Evolutionary conservation across 371 early-diverging fungal species (phyloP), one percentile per base, ranked within the genome.

Genomic region (Apophysomyces variabilis): DNA sequence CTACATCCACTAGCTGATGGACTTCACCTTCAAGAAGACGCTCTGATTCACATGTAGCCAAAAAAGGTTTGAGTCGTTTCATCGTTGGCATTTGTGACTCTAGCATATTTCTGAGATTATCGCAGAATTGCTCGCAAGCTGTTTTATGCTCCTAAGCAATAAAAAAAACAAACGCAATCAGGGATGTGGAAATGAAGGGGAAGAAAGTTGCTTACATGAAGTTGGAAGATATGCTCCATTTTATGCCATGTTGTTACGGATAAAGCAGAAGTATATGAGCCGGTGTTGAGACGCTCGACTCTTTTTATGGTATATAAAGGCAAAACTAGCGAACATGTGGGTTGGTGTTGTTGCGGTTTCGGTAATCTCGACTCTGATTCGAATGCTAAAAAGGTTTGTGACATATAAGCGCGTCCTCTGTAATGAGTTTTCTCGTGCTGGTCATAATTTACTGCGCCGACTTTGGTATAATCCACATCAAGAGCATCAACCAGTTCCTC

Each of bases 291-390:
- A n/a, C 93, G 84, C 72, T 97, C 98, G 3, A 98, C 96, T 11
- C 95, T 86, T 54, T 94, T 92, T 57, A 98, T 86, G 7, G 93
- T 92, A 69, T 89, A 95, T 50, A 96, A 86, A 3, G 97, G 99
- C 12, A 98, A 70, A 0, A 90, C 89, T 35, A 95, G 71, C 61
- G 87, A 86, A 60, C 94, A 93, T 11, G 83, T 66, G 1, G 80
- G 71, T 12, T 66, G 73, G 54, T 76, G 73, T 54, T 83, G 80
- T 43, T 83, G 83, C 5, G 81, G 80, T 26, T 69, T 68, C 11
- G 75, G 73, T 16, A 80, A 68, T 43, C 79, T 74, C 45, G 86
- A 86, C 5, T 73, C 74, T 37, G 96, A 91, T 44, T 85, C 78
- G 75, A 93, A 98, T 60, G 92, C 85, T 14, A 96, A 66, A 67